Conservation (phyloP, 345 rosid species). For the Raphanus sativus region DNA sequence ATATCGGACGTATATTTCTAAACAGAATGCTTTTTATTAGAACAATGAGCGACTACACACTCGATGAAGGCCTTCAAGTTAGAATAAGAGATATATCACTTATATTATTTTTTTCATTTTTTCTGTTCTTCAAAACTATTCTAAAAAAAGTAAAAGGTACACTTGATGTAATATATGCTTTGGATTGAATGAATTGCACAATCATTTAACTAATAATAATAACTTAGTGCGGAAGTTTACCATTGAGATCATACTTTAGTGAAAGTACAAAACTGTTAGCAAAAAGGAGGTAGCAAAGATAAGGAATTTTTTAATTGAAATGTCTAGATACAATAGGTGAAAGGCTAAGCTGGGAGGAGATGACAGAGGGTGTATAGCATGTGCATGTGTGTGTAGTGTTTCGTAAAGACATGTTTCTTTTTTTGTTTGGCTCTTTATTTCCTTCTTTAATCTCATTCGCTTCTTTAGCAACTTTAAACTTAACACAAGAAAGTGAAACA, state of each 20-base stretch:
- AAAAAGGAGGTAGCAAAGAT: conserved; percentile 25
- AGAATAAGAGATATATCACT: neutral
- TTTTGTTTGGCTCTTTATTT: neutral
- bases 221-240: conserved; percentile 32
- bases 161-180: neutral
- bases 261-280: conserved; percentile 31
- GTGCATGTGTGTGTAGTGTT: conserved; percentile 36
- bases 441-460: conserved; percentile 11
- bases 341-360: conserved; percentile 21
- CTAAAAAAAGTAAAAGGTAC: neutral
- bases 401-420: conserved; percentile 23
- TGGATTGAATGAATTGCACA: neutral
- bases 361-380: conserved; percentile 10
- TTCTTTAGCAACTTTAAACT: conserved; percentile 8
- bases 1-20: neutral
- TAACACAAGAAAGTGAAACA: conserved; percentile 5
- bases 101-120: neutral
- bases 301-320: conserved; percentile 3
- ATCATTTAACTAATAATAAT: neutral
- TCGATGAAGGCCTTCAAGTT: neutral
- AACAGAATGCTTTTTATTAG: neutral
- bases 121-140: neutral
- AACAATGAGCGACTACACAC: neutral
- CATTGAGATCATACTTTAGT: conserved; percentile 27
- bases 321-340: conserved; percentile 22